These are phyloP conservation scores for Raffaelea ambrosiae DNA, from an alignment of 2,329 filamentous ascomycete genomes.

Conservation along the genomic window DNA sequence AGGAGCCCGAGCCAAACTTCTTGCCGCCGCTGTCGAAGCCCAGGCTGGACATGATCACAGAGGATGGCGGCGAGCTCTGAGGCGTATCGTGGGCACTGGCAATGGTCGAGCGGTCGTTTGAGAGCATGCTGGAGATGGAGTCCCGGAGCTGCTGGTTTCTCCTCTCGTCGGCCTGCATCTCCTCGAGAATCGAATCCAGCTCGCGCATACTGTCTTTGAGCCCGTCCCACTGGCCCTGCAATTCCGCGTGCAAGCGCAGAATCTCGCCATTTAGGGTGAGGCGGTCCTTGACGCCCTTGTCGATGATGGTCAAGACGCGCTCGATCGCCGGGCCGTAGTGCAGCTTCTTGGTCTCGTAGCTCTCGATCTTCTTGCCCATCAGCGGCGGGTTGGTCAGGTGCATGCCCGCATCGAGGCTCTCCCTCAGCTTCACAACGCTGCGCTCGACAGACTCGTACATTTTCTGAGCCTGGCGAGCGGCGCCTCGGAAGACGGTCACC, in stretches of 20 bases:
- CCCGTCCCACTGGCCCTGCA: conserved; percentile 72
- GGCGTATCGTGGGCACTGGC: conserved; percentile 64
- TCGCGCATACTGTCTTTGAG: conserved; percentile 70
- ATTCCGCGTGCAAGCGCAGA: conserved; percentile 73
- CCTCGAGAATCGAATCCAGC: conserved; percentile 67
- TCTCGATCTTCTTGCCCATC: conserved; percentile 78
- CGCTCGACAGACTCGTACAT: conserved; percentile 95
- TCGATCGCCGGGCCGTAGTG: conserved; percentile 94
- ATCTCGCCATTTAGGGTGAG: conserved; percentile 96
- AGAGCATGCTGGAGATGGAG: conserved; percentile 86
- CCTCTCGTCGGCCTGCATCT: conserved; percentile 49
- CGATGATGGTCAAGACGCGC: conserved; percentile 82
- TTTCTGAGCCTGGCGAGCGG: conserved; percentile 83
- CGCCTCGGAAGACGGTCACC: conserved; percentile 91
- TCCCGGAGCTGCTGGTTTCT: conserved; percentile 74
- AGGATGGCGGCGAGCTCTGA: conserved; percentile 56
- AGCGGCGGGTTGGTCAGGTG: conserved; percentile 63
- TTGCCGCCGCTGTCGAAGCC: conserved; percentile 27
- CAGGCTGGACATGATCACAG: conserved; percentile 49
- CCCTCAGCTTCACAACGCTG: conserved; percentile 72
- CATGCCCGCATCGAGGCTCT: conserved; percentile 66
- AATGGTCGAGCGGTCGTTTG: conserved; percentile 65
- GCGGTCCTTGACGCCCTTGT: conserved; percentile 91
- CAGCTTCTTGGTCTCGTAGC: conserved; percentile 87
- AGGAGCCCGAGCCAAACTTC: not conserved